Evolutionary conservation across 805 yeast species (phyloP).

Genomic region (Ogataea pini): DNA sequence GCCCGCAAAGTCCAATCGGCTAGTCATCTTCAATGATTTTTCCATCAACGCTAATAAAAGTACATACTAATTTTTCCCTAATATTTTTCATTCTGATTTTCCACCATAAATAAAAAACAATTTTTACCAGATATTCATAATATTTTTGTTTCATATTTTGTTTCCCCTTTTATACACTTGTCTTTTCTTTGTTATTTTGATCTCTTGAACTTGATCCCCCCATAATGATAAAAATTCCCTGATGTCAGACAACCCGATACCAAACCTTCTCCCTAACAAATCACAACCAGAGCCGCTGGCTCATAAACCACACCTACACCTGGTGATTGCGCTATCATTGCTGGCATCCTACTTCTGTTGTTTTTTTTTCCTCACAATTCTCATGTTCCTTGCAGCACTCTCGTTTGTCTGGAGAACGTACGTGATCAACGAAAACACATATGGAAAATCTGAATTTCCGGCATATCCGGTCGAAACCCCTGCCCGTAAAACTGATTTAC

Average conservation of each 20-base stretch:
- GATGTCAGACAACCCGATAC: conserved; percentile 8
- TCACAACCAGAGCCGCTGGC: conserved; percentile 13
- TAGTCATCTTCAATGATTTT: not conserved
- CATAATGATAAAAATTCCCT: too few species aligned
- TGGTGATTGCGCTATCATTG: conserved; percentile 9
- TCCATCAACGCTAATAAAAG: too few species aligned
- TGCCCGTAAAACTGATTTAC: conserved; percentile 41
- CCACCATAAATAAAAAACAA: too few species aligned
- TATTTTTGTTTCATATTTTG: not conserved
- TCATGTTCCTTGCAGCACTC: conserved; percentile 29
- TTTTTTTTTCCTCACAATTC: conserved; percentile 26
- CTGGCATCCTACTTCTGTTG: conserved; percentile 24
- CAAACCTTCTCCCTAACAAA: conserved; percentile 14
- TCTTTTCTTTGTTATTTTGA: not conserved
- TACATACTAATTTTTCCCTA: too few species aligned
- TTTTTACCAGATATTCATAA: too few species aligned
- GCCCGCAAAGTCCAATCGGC: conserved; percentile 11
- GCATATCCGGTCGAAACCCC: conserved; percentile 36
- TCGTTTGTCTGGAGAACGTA: conserved; percentile 17
- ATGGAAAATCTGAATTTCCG: conserved; percentile 8
- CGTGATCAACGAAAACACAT: conserved; percentile 11
- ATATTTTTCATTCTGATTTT: too few species aligned
- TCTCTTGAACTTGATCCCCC: too few species aligned
- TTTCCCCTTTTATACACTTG: conserved; percentile 2
- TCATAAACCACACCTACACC: conserved; percentile 13